These are phyloP conservation scores for Bisporella sp. DNA, from an alignment of 2,329 filamentous ascomycete genomes.

Conservation along the genomic window DNA sequence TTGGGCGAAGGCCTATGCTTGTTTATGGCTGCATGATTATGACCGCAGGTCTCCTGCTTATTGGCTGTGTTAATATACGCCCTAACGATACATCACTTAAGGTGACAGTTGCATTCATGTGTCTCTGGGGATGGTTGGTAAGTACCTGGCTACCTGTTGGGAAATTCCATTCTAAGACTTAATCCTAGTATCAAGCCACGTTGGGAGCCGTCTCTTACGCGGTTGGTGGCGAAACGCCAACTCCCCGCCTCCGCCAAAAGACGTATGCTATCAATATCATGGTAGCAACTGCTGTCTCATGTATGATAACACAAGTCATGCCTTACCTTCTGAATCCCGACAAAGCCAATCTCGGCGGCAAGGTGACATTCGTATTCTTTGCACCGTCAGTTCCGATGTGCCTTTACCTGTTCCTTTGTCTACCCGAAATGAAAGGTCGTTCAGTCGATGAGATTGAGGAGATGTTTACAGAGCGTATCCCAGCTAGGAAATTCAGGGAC, in stretches of 20 bases:
- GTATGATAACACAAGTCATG: slow-evolving; percentile 26
- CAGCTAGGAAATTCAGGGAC: background rate
- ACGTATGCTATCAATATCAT: slow-evolving; percentile 34
- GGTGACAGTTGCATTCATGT: background rate
- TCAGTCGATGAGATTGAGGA: slow-evolving; percentile 16
- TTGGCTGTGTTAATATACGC: background rate
- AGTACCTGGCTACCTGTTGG: no score
- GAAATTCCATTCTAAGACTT: background rate
- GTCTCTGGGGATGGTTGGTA: background rate
- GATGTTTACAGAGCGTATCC: slow-evolving; percentile 12
- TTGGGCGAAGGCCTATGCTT: background rate
- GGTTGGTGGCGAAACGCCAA: slow-evolving; percentile 33
- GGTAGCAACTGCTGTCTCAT: slow-evolving; percentile 31
- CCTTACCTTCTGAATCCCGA: slow-evolving; percentile 33
- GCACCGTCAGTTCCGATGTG: slow-evolving; percentile 26
- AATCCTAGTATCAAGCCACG: slow-evolving; percentile 14
- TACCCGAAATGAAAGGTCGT: slow-evolving; percentile 30
- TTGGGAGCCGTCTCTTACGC: slow-evolving; percentile 35
- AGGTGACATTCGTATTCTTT: slow-evolving; percentile 35
- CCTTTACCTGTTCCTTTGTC: slow-evolving; percentile 29
- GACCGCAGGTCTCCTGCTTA: background rate
- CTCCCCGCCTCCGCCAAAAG: slow-evolving; percentile 29
- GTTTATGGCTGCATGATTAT: background rate
- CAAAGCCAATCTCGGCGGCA: slow-evolving; percentile 32
- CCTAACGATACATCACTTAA: background rate